Evolutionary conservation across 495 filamentous ascomycete genomes (phyloP), one percentile per base, ranked within the genome.

Genomic region (Penicillium robsamsonii): DNA sequence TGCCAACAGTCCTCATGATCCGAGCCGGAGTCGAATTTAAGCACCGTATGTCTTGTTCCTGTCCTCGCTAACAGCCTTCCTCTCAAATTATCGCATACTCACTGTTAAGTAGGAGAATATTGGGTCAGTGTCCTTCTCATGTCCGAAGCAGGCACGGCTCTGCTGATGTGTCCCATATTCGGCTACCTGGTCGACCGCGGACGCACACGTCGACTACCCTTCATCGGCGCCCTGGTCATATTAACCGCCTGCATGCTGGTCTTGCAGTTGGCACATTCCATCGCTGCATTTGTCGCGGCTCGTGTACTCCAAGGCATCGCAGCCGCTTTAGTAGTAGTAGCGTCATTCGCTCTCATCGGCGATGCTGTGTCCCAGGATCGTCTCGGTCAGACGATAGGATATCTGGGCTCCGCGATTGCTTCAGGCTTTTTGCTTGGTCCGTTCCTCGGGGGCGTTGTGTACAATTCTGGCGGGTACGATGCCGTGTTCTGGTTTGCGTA

Each of bases 241-340:
- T 61, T 90, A 31, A 65, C 81, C 1, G 73, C 71, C 9, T 80
- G 80, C 1, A 89, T 87, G 46, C 60, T 81, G 1, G 65, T 89
- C 49, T 71, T 89, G 1, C 80, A 78, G 6, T 30, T 80, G 6
- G 82, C 84, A 0, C 68, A 72, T 46, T 81, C 67, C 25, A 54
- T 87, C 9, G 53, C 73, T 3, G 68, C 84, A 3, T 73, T 88
- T 20, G 67, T 80, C 5, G 18, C 83, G 8, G 85, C 84, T 9
- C 70, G 87, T 22, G 54, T 87, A 8, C 63, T 88, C 18, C 84
- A 90, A 64, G 85, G 86, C 6, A 67, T 80, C 5, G 83, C 82
- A 57, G 81, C 77, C 5, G 85, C 84, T 3, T 74, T 85, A 40
- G 85, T 89, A 0, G 85, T 83, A 75, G 85, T 85, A 0, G 77